Percentiles rank a stretch among this genome's conserved stretches.
Evolutionary conservation across 2,329 filamentous ascomycete genomes (phyloP).

Genomic region (Dothideomycetes sp.): DNA sequence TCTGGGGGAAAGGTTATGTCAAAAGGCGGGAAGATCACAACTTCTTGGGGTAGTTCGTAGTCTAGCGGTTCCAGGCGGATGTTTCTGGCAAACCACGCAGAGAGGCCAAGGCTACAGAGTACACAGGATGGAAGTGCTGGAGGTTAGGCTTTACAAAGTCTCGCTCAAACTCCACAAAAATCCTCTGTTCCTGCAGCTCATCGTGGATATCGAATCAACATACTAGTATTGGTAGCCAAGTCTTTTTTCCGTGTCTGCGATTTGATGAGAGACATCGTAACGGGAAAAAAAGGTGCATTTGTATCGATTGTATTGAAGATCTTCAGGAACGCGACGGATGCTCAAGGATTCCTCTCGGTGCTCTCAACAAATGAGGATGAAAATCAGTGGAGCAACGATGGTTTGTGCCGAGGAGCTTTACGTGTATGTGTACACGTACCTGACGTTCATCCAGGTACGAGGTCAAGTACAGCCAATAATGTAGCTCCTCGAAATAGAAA

Average conservation of each 20-base stretch:
- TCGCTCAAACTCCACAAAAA: too few species aligned
- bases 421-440: conserved; percentile 9
- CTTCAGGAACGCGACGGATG: conserved; percentile 1
- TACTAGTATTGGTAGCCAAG: too few species aligned
- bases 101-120: too few species aligned
- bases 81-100: too few species aligned
- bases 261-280: too few species aligned
- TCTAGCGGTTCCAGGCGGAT: too few species aligned
- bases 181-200: too few species aligned
- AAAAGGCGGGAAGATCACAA: neutral
- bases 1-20: conserved; percentile 3
- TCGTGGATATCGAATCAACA: too few species aligned
- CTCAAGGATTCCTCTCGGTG: neutral
- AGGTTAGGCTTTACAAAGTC: too few species aligned
- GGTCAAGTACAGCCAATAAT: conserved; percentile 6
- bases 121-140: too few species aligned
- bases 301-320: neutral
- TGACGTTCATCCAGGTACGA: conserved; percentile 10
- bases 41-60: neutral
- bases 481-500: conserved; percentile 2
- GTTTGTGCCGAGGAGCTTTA: neutral
- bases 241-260: too few species aligned
- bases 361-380: neutral
- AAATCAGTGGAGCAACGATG: neutral
- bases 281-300: too few species aligned